Evolutionary conservation across 495 filamentous ascomycete species (phyloP).

Genomic region (Letharia columbiana): DNA sequence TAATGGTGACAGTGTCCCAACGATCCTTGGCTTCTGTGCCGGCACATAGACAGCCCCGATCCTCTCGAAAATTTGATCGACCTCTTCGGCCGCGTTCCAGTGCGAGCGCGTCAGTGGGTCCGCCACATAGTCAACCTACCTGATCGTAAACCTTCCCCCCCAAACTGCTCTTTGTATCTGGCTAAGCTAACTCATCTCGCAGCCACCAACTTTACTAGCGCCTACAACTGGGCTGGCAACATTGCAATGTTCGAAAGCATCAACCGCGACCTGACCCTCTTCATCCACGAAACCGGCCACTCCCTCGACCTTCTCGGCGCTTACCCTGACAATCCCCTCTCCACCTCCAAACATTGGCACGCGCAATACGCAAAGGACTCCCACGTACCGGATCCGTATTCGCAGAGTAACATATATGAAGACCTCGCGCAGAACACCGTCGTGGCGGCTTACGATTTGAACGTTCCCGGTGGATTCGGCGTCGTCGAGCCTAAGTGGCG

Average conservation of each 20-base stretch:
- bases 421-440: slow-evolving; percentile 31
- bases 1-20: too few species aligned
- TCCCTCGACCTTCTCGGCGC: slow-evolving; percentile 26
- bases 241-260: slow-evolving; percentile 24
- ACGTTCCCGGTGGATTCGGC: slow-evolving; percentile 29
- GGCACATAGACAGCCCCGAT: slow-evolving; percentile 22
- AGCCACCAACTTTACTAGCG: too few species aligned
- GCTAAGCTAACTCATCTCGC: too few species aligned
- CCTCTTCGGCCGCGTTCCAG: slow-evolving; percentile 30
- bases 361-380: slow-evolving; percentile 26
- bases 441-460: slow-evolving; percentile 24
- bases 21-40: slow-evolving; percentile 30
- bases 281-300: slow-evolving; percentile 29
- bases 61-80: slow-evolving; percentile 22
- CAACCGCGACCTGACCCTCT: slow-evolving; percentile 14
- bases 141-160: not conserved
- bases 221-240: slow-evolving; percentile 22
- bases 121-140: slow-evolving; percentile 24
- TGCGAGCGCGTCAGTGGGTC: slow-evolving; percentile 27
- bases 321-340: slow-evolving; percentile 17
- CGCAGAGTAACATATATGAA: slow-evolving; percentile 25
- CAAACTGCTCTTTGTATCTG: not conserved
- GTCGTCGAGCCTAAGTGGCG: slow-evolving; percentile 9
- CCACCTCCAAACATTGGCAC: slow-evolving; percentile 24
- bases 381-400: slow-evolving; percentile 26